Conservation (phyloP, 1,284 basidiomycete species). For the Grifola frondosa region DNA sequence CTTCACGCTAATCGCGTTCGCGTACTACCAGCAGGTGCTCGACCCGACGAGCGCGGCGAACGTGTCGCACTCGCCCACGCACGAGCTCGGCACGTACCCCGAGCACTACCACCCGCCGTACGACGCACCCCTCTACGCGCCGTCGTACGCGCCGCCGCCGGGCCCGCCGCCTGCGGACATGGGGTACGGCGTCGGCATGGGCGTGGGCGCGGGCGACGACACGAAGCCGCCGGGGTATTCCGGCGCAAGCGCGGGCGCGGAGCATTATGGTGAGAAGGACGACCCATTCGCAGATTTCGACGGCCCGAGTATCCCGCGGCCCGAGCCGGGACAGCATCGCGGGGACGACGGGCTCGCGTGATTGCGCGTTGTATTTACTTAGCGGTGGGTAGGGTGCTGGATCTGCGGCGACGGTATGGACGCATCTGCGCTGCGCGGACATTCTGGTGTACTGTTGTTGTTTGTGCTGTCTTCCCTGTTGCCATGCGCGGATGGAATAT, state of each 20-base stretch:
- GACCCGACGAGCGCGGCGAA: slow-evolving; percentile 55
- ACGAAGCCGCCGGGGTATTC: slow-evolving; percentile 31
- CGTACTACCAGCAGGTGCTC: slow-evolving; percentile 68
- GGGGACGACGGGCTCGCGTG: slow-evolving; percentile 13
- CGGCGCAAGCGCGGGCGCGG: slow-evolving; percentile 29
- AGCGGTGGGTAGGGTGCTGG: no score
- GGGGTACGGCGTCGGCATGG: slow-evolving; percentile 26
- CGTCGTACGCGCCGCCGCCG: slow-evolving; percentile 42
- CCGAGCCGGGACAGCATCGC: slow-evolving; percentile 14
- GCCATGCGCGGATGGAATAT: no score
- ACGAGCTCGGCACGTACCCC: slow-evolving; percentile 29
- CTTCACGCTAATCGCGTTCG: slow-evolving; percentile 61
- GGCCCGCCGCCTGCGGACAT: slow-evolving; percentile 45
- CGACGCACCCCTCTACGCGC: slow-evolving; percentile 24
- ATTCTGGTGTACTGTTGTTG: no score
- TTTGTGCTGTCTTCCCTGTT: no score
- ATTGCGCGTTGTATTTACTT: no score
- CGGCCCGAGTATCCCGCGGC: slow-evolving; percentile 18
- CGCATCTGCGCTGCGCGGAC: no score
- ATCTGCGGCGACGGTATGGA: no score
- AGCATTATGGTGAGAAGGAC: slow-evolving; percentile 32
- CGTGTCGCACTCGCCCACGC: slow-evolving; percentile 31
- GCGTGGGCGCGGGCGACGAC: slow-evolving; percentile 27
- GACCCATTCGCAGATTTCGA: slow-evolving; percentile 52
- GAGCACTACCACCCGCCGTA: slow-evolving; percentile 43